Conservation (phyloP, 345 rosid genomes). For the Streptanthus diversifolius region DNA sequence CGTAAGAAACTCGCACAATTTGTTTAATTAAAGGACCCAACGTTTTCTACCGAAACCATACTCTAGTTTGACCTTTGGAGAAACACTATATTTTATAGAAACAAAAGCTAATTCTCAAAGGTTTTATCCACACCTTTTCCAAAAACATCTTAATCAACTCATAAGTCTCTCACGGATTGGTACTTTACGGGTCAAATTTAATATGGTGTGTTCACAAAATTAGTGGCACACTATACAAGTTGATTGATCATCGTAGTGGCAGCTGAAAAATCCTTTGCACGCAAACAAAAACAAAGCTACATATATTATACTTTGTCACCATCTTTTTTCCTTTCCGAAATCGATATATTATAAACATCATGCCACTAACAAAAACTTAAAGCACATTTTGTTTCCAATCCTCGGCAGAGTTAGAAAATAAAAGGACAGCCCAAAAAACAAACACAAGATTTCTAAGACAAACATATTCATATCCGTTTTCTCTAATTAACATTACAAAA, state of each 20-base stretch:
- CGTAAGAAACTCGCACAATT: background rate
- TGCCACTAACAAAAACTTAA: slow-evolving; percentile 36
- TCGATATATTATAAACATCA: slow-evolving; percentile 33
- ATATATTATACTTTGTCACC: background rate
- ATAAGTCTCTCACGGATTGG: background rate
- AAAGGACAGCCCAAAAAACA: slow-evolving; percentile 5
- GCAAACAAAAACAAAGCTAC: background rate
- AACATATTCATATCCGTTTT: slow-evolving; percentile 22
- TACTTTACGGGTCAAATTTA: background rate
- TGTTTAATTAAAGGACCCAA: background rate
- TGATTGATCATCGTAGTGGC: background rate
- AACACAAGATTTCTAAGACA: slow-evolving; percentile 15
- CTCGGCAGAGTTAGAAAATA: background rate
- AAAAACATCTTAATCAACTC: slow-evolving; percentile 7
- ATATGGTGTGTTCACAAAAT: background rate
- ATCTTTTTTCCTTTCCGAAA: background rate
- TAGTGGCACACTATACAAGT: slow-evolving; percentile 24
- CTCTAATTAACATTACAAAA: slow-evolving; percentile 17
- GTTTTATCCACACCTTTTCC: background rate
- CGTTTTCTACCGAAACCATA: background rate
- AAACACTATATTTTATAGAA: background rate
- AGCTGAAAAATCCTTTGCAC: slow-evolving; percentile 22
- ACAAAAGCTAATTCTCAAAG: background rate
- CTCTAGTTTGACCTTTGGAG: background rate
- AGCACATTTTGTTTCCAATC: slow-evolving; percentile 28